Evolutionary conservation across 1,284 basidiomycete genomes (phyloP), one percentile per base, ranked within the genome.

Genomic region (Ustilago bromivora): DNA sequence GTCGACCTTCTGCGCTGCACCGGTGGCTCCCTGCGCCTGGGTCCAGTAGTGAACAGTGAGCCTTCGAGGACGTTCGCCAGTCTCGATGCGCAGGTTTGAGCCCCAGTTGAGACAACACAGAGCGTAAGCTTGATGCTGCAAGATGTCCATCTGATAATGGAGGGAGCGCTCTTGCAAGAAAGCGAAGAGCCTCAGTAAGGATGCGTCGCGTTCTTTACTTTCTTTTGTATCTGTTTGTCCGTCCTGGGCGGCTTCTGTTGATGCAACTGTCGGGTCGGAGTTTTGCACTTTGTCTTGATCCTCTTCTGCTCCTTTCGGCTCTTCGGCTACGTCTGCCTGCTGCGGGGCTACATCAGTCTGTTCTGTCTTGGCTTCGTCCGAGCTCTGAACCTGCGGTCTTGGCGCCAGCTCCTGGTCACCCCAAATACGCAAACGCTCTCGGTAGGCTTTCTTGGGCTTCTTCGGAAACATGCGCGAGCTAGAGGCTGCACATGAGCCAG

Each of bases 101-200:
- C 80, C 81, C 84, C 83, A 84, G 23, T 78, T 78, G 40, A 80
- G 69, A 1, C 76, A 70, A 28, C 66, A 58, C 12, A 84, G 70
- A 41, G 82, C 76, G 52, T 76, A 66, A 0, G 81, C 76, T 57
- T 86, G 84, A 34, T 77, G 76, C 19, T 80, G 66, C 32, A 86
- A 55, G 43, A 85, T 84, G 52, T 83, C 80, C 46, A 86, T 73
- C 61, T 82, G 84, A 36, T 85, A 83, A 38, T 83, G 74, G 10
- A 85, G 66, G 2, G 84, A 70, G 28, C 82, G 76, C 63, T 82
- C 79, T 55, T 79, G 79, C 19, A 85, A 58, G 59, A 84, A 78
- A 19, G 77, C 63, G 56, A 79, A 83, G 28, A 84, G 71, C 17
- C 76, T 53, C 10, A 70, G 46, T 4, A 81, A 53, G 15, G 82